These are phyloP conservation scores for Nicotiana tomentosiformis DNA, from an alignment of 257 asterid genomes.

Conservation along the genomic window DNA sequence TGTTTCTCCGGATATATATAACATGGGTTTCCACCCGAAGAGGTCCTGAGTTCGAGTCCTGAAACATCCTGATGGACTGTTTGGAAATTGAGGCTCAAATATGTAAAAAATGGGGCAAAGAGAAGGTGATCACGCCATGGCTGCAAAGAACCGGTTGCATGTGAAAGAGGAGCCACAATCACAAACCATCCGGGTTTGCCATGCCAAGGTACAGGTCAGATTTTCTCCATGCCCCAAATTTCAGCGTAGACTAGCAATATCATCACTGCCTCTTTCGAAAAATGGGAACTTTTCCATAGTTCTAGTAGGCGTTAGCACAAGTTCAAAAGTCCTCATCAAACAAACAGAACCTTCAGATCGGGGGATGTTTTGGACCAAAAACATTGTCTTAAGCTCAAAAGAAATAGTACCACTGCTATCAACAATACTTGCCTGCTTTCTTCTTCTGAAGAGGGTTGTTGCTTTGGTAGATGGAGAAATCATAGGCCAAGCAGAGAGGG, in stretches of 20 bases:
- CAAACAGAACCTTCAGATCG: not conserved
- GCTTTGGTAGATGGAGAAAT: not conserved
- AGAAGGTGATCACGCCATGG: not conserved
- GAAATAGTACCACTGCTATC: not conserved
- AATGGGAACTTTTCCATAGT: not conserved
- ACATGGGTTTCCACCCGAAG: too few species aligned
- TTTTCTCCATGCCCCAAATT: not conserved
- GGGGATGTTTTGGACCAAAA: not conserved
- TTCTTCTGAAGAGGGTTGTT: not conserved
- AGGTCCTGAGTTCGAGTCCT: not conserved
- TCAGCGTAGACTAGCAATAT: too few species aligned
- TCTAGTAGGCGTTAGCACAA: not conserved
- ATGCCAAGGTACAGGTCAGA: not conserved
- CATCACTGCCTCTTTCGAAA: not conserved
- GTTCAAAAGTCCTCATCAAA: not conserved
- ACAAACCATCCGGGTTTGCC: not conserved
- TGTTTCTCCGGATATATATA: too few species aligned
- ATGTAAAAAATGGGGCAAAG: not conserved
- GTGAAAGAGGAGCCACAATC: too few species aligned
- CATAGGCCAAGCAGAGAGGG: not conserved
- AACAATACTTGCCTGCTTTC: not conserved
- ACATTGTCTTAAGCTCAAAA: not conserved
- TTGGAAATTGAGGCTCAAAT: conserved; percentile 4
- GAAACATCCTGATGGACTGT: not conserved
- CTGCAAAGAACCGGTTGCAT: conserved; percentile 13